Percentiles rank a stretch among this genome's conserved stretches.
Conservation (phyloP, 1,139 yeast species). For the Yamadazyma atlantica region DNA sequence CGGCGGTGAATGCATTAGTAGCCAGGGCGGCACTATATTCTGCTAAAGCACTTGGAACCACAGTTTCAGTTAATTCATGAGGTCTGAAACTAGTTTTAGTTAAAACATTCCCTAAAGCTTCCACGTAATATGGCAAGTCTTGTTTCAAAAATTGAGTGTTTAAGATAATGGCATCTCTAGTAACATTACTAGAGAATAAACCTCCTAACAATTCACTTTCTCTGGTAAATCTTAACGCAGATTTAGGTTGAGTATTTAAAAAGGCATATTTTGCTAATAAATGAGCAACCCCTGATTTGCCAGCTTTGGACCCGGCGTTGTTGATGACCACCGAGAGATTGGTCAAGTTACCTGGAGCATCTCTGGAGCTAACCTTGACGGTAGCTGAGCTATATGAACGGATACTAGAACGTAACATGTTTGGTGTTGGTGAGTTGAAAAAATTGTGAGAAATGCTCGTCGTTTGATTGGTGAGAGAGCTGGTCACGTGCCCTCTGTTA, state of each 20-base stretch:
- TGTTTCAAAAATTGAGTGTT: conserved; percentile 81
- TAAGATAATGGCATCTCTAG: conserved; percentile 83
- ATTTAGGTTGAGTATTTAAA: conserved; percentile 78
- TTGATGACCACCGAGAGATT: conserved; percentile 70
- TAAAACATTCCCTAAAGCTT: conserved; percentile 77
- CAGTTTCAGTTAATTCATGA: conserved; percentile 81
- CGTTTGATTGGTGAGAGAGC: conserved; percentile 19
- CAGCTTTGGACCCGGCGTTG: conserved; percentile 79
- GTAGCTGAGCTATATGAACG: conserved; percentile 53
- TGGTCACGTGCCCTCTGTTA: conserved; percentile 16
- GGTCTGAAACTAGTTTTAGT: conserved; percentile 73
- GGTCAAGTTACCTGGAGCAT: conserved; percentile 63
- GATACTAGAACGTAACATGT: conserved; percentile 46
- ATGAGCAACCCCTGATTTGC: conserved; percentile 84
- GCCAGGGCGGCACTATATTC: conserved; percentile 51
- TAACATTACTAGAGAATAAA: conserved; percentile 61
- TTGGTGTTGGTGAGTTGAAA: conserved; percentile 9
- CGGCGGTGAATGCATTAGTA: conserved; percentile 58
- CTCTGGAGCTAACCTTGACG: conserved; percentile 47
- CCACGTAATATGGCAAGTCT: conserved; percentile 89
- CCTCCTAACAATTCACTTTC: conserved; percentile 96
- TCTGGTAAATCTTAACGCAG: conserved; percentile 90
- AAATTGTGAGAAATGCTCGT: conserved; percentile 15
- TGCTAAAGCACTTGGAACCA: conserved; percentile 71
- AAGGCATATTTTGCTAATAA: conserved; percentile 81